These are phyloP conservation scores for Mycena crocata DNA, from an alignment of 768 basidiomycete species.

Conservation along the genomic window DNA sequence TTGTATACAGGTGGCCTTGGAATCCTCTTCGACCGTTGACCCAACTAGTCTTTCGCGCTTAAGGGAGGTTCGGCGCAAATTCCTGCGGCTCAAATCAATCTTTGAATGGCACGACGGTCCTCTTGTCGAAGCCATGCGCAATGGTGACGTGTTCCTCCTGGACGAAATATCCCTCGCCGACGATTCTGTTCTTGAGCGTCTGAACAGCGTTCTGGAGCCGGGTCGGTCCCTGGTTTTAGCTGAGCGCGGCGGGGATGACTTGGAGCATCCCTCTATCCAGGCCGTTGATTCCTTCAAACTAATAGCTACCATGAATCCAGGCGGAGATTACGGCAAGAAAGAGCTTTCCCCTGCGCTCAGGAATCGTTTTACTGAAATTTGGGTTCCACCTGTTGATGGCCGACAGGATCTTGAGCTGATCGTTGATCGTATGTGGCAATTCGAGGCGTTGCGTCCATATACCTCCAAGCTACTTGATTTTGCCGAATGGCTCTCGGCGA, in stretches of 20 bases:
- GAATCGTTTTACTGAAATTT: slow-evolving; percentile 98
- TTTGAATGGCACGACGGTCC: slow-evolving; percentile 99
- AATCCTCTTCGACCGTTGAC: slow-evolving; percentile 45
- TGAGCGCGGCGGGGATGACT: slow-evolving; percentile 85
- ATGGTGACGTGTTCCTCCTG: slow-evolving; percentile 87
- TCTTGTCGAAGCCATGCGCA: slow-evolving; percentile 91
- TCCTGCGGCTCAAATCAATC: slow-evolving; percentile 72
- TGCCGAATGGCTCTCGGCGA: slow-evolving; percentile 78
- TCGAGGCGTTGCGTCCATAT: slow-evolving; percentile 61
- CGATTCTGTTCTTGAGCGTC: slow-evolving; percentile 95
- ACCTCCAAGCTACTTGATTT: slow-evolving; percentile 81
- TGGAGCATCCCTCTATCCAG: slow-evolving; percentile 72
- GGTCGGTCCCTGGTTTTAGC: slow-evolving; percentile 90
- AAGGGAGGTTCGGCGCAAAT: slow-evolving; percentile 54
- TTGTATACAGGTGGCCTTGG: slow-evolving; percentile 43
- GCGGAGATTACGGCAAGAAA: slow-evolving; percentile 99
- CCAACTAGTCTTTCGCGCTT: slow-evolving; percentile 47
- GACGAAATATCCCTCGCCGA: slow-evolving; percentile 98
- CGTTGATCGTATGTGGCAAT: slow-evolving; percentile 75
- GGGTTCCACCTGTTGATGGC: slow-evolving; percentile 90
- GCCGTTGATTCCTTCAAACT: slow-evolving; percentile 85
- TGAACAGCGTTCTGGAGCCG: slow-evolving; percentile 98
- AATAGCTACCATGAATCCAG: slow-evolving; percentile 98
- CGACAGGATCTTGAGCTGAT: slow-evolving; percentile 83
- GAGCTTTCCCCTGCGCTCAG: slow-evolving; percentile 96